phyloP scores from a whole-genome alignment of 108 stramenopile species.

The Mediolabrus comicus region DNA sequence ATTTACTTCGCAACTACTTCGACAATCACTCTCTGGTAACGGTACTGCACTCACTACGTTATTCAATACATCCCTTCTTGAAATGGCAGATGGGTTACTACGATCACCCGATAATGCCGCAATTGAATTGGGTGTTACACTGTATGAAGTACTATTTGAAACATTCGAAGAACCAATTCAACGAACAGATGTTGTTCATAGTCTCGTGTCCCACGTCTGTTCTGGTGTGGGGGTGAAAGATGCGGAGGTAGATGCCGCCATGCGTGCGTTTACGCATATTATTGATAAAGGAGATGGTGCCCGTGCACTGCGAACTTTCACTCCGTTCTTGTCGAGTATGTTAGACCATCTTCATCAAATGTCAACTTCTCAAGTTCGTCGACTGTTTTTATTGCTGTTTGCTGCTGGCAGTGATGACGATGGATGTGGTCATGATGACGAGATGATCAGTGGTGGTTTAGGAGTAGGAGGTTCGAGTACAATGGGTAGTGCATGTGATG shows the following conservation, averaged over 20 bases:
- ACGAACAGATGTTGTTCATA: constrained; percentile 28
- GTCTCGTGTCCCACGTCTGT: constrained; percentile 44
- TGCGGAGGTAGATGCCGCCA: constrained; percentile 51
- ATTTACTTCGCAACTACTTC: constrained; percentile 26
- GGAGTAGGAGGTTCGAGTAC: constrained; percentile 7
- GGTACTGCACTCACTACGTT: constrained; percentile 30
- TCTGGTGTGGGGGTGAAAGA: constrained; percentile 28
- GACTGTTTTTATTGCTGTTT: constrained; percentile 47
- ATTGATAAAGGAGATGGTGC: constrained; percentile 24
- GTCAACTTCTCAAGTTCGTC: constrained; percentile 43
- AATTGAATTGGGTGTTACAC: constrained; percentile 34
- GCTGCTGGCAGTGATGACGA: constrained; percentile 27
- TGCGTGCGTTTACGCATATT: constrained; percentile 44
- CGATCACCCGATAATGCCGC: constrained; percentile 13
- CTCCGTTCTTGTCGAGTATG: constrained; percentile 41
- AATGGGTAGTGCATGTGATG: constrained; percentile 35
- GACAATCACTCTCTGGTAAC: constrained; percentile 35
- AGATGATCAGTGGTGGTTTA: neutral
- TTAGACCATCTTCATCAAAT: constrained; percentile 44
- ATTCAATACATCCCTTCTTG: constrained; percentile 29
- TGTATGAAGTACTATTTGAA: constrained; percentile 43
- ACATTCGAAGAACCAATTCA: constrained; percentile 45
- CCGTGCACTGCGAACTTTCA: constrained; percentile 37
- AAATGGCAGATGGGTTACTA: constrained; percentile 42
- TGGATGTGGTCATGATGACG: neutral